A percentile compares a stretch with the other conserved stretches of the same genome.
Evolutionary conservation across 345 rosid species (phyloP).

Genomic region (Abelmoschus esculentus): DNA sequence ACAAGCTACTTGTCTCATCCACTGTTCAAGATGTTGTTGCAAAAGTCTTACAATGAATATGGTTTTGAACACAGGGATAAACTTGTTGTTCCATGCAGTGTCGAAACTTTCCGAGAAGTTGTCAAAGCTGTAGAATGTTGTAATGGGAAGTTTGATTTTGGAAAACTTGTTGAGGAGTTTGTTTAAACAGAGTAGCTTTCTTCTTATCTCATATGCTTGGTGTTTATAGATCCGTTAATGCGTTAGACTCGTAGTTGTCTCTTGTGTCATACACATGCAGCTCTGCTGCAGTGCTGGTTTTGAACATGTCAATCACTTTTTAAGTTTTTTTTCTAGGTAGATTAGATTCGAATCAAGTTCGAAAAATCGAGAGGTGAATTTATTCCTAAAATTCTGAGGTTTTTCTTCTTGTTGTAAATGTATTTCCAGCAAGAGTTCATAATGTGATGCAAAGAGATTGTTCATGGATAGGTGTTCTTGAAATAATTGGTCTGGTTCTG

Average conservation of each 20-base stretch:
- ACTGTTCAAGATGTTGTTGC: slow-evolving; percentile 69
- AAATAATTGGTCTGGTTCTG: not conserved
- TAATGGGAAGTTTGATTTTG: slow-evolving; percentile 65
- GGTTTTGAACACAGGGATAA: slow-evolving; percentile 42
- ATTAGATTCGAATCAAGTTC: not conserved
- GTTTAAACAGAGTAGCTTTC: not conserved
- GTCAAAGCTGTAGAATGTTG: slow-evolving; percentile 58
- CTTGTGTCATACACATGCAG: slow-evolving; percentile 5
- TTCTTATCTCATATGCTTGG: not conserved
- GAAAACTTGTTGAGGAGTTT: slow-evolving; percentile 68
- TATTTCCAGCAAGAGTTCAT: not conserved
- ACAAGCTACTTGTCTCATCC: slow-evolving; percentile 71
- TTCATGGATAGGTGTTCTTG: not conserved
- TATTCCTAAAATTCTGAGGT: not conserved
- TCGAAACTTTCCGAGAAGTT: slow-evolving; percentile 60
- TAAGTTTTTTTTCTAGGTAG: not conserved
- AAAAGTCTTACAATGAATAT: slow-evolving; percentile 67
- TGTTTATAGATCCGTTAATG: too few relatives aligned
- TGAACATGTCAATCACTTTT: slow-evolving; percentile 3
- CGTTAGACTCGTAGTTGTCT: not conserved
- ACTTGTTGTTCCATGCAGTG: slow-evolving; percentile 63
- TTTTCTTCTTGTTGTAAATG: not conserved
- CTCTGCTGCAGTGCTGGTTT: slow-evolving; percentile 8
- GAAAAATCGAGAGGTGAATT: slow-evolving; percentile 3
- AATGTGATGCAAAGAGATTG: not conserved